Base-by-base conservation (phyloP, 2,329 filamentous ascomycete genomes). In the Capronia epimyces region DNA sequence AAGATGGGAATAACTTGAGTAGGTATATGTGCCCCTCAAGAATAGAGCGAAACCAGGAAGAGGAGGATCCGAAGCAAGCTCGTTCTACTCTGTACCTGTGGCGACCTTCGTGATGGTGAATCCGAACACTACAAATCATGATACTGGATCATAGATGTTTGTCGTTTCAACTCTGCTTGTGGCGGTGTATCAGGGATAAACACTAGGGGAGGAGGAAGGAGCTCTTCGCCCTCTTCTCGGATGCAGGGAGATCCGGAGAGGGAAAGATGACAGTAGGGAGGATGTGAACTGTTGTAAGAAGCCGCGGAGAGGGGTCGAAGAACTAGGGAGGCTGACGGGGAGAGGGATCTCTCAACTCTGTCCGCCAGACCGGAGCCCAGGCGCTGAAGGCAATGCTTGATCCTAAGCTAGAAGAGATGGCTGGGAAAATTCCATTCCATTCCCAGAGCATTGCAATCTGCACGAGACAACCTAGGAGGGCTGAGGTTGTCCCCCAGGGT, bases 51-150 rank as follows among this genome's bases (percentile, higher is more conserved):
- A 46, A 40, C 32, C 37, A 43, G 55, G 55, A 53, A 57, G 46
- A 27, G 40, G 37, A 55, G 48, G 49, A 52, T 55, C 55, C 55
- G 55, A 54, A 52, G 24, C 29, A 49, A 8, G 5, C 24, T 20
- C 46, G 39, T 49, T 39, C 44, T 27, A 45, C 32, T 31, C 24
- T n/a, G 10, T 32, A n/a, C 16, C 27, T 42, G 34, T 31, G 34
- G 42, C 49, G 25, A 32, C 34, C 7, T 37, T 13, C 12, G 34
- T 20, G 16, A 18, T 6, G 34, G 34, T 37, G 34, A 37, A 20
- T 7, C 34, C 16, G 6, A 18, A 37, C 25, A 46, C 49, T 52
- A 52, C 55, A 57, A 53, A 55, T 55, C 49, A 27, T 57, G 55
- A 57, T 44, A 57, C 55, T 43, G 55, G 49, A 50, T 22, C 25